phyloP scores from a whole-genome alignment of 768 basidiomycete genomes.

The Gelatoporia subvermispora region DNA sequence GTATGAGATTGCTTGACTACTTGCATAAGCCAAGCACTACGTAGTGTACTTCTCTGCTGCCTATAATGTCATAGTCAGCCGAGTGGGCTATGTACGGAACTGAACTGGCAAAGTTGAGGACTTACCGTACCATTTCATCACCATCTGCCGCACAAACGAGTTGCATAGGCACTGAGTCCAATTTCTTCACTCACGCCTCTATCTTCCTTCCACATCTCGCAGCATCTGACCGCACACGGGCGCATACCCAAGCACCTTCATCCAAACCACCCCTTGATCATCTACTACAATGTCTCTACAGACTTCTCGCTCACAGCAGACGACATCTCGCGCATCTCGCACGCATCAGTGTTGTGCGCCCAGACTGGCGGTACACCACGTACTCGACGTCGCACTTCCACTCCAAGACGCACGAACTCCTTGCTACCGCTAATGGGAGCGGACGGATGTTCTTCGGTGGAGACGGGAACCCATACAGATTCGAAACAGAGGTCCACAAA shows the following conservation, averaged over 20 bases:
- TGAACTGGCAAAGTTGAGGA: too few relatives aligned
- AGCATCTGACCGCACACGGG: conserved; percentile 27
- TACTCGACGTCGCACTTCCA: conserved; percentile 38
- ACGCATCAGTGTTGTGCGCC: conserved; percentile 29
- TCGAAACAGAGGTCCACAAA: conserved; percentile 26
- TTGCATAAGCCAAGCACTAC: too few relatives aligned
- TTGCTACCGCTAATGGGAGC: conserved; percentile 29
- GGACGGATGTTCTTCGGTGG: conserved; percentile 39
- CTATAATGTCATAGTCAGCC: too few relatives aligned
- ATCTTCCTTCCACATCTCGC: conserved; percentile 21
- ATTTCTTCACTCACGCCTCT: conserved; percentile 16
- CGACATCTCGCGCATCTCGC: conserved; percentile 29
- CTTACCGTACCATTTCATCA: too few relatives aligned
- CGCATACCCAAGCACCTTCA: conserved; percentile 34
- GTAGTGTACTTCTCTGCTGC: too few relatives aligned
- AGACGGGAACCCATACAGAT: conserved; percentile 27
- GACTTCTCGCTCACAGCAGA: conserved; percentile 13
- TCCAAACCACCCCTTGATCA: conserved; percentile 31
- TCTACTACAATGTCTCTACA: conserved; percentile 33
- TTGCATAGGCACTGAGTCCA: too few relatives aligned
- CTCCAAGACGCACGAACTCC: conserved; percentile 38
- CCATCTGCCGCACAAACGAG: too few relatives aligned
- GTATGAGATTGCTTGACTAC: too few relatives aligned
- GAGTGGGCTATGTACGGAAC: too few relatives aligned
- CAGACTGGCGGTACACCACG: conserved; percentile 41